Percentiles rank a stretch among this genome's conserved stretches.
These are phyloP conservation scores for Erysimum cheiranthoides DNA, from an alignment of 345 rosid species.

Conservation along the genomic window DNA sequence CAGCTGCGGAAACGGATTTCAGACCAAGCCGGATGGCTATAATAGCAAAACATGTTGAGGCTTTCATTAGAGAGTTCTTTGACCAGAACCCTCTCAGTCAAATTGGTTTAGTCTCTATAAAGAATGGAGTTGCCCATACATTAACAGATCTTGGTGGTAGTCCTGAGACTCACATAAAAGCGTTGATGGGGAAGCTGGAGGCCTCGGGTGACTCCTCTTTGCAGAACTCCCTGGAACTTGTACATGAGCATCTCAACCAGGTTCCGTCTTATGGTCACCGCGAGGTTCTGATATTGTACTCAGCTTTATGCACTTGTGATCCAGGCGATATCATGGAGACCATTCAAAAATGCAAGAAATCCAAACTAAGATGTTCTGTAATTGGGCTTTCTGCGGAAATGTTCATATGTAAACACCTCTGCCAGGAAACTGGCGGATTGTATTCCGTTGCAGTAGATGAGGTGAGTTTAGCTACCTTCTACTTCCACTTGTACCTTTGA, in stretches of 20 bases:
- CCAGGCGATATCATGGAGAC: constrained; percentile 94
- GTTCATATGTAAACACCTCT: constrained; percentile 86
- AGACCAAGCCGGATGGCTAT: constrained; percentile 77
- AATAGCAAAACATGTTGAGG: constrained; percentile 75
- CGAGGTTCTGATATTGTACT: constrained; percentile 82
- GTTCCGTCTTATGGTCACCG: constrained; percentile 92
- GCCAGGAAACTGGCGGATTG: constrained; percentile 89
- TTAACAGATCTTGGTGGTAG: constrained; percentile 95
- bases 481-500: neutral
- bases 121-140: constrained; percentile 81
- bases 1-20: constrained; percentile 82
- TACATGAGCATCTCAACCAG: constrained; percentile 68
- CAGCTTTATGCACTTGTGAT: constrained; percentile 87
- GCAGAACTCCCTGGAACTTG: constrained; percentile 84
- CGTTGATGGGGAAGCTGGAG: constrained; percentile 84
- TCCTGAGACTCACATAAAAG: constrained; percentile 87
- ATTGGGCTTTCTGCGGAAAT: constrained; percentile 94
- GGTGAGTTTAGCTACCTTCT: constrained; percentile 54
- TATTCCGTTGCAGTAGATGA: constrained; percentile 87
- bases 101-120: constrained; percentile 70
- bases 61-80: constrained; percentile 90
- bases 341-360: constrained; percentile 77
- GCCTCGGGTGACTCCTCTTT: constrained; percentile 82
- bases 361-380: constrained; percentile 85
- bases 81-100: constrained; percentile 95